phyloP scores from a whole-genome alignment of 2,329 filamentous ascomycete species.

The Chrysoporthe puriensis region DNA sequence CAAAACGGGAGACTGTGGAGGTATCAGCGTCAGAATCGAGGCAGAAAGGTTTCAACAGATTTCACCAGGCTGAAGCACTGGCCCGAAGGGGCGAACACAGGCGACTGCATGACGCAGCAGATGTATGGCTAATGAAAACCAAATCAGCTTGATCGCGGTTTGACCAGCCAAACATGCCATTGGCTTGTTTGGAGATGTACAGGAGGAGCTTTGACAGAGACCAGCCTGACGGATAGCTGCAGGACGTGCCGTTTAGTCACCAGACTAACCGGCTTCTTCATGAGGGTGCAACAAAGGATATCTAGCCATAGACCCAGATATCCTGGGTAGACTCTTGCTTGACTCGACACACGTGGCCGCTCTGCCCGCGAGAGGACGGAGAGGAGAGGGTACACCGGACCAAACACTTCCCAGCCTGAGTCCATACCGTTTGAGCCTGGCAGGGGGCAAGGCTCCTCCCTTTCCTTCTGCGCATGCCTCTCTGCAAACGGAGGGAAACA shows the following conservation, averaged over 20 bases:
- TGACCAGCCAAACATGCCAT: constrained; percentile 45
- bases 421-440: constrained; percentile 2
- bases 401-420: constrained; percentile 18
- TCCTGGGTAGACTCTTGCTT: constrained; percentile 45
- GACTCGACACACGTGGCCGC: constrained; percentile 61
- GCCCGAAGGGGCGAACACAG: constrained; percentile 45
- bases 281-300: constrained; percentile 52
- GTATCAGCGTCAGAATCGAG: constrained; percentile 37
- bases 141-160: constrained; percentile 47
- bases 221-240: constrained; percentile 50
- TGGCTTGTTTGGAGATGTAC: constrained; percentile 44
- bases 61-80: constrained; percentile 40
- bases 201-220: constrained; percentile 45
- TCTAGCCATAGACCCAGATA: constrained; percentile 39
- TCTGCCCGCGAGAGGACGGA: constrained; percentile 34
- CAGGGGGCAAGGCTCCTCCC: constrained; percentile 22
- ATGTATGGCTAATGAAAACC: constrained; percentile 39
- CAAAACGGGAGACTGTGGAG: constrained; percentile 16
- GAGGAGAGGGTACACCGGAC: constrained; percentile 15
- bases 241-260: constrained; percentile 49
- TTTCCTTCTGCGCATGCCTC: constrained; percentile 28
- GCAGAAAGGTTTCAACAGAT: constrained; percentile 45
- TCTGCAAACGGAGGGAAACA: constrained; percentile 27
- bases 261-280: constrained; percentile 42
- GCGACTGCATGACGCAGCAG: constrained; percentile 45